Evolutionary conservation across 345 rosid genomes (phyloP), one percentile per base, ranked within the genome.

Genomic region (Euphorbia tirucalli): DNA sequence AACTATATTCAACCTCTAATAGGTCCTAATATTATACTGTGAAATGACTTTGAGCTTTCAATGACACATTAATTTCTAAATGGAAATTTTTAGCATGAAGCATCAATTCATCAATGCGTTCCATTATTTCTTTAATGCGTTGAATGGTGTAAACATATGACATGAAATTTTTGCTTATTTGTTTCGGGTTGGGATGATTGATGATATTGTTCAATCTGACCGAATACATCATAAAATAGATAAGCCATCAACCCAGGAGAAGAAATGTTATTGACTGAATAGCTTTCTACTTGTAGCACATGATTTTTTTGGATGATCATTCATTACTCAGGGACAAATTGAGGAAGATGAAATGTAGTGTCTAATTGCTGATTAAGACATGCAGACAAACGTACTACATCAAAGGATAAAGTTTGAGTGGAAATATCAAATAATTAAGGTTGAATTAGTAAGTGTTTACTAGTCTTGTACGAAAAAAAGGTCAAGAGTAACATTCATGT

Each of bases 401-500:
- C 35, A 49, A 43, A 49, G 31, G 28, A 46, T 65, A 65, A 32
- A 61, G 55, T 68, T 59, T 43, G 61, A n/a, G n/a, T 48, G 13
- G 32, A 65, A 31, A 46, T n/a, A n/a, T n/a, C n/a, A n/a, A n/a
- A n/a, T 63, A 39, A 15, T 66, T 7, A 35, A 63, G 8, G 24
- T 48, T 44, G 43, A 68, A 61, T 15, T 4, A 27, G 25, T 9
- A 24, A 64, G 54, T 25, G 30, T 35, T 55, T 48, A 13, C 72
- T 22, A 77, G 9, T 71, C 3, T 58, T 37, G 63, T 64, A 24
- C 52, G n/a, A n/a, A 16, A 24, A 65, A 64, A 79, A 60, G 82
- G 76, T 81, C 71, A 66, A 77, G 78, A 39, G 87, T 82, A 76
- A 64, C 78, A 65, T 50, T 81, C 80, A 65, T 76, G 74, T 85